These are phyloP conservation scores for Boletus subcaerulescens DNA, from an alignment of 768 basidiomycete genomes.

Conservation along the genomic window DNA sequence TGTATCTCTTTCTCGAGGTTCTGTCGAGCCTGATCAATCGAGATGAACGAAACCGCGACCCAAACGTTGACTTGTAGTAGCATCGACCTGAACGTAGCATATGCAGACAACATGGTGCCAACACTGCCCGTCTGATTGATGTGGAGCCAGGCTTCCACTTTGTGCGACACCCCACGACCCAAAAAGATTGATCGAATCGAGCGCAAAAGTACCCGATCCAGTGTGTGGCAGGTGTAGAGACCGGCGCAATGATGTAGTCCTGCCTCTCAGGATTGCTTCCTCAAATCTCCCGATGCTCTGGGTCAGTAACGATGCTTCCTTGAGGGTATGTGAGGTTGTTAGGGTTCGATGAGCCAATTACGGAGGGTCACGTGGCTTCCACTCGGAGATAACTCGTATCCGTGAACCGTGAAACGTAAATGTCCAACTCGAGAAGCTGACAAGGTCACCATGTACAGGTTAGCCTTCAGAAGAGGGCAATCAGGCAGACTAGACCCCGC, in stretches of 20 bases:
- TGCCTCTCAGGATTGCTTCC: constrained; percentile 69
- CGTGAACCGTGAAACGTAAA: constrained; percentile 62
- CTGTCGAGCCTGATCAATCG: constrained; percentile 57
- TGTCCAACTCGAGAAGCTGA: constrained; percentile 75
- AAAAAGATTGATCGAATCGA: constrained; percentile 50
- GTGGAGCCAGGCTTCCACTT: constrained; percentile 37
- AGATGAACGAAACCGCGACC: constrained; percentile 74
- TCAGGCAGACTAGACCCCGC: constrained; percentile 14
- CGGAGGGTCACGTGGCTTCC: constrained; percentile 62
- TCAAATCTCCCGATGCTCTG: constrained; percentile 46
- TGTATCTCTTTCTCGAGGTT: constrained; percentile 50
- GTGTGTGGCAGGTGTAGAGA: constrained; percentile 36
- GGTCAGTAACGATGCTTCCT: constrained; percentile 49
- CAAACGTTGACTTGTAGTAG: constrained; percentile 47
- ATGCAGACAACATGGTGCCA: constrained; percentile 52
- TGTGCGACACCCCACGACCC: constrained; percentile 50
- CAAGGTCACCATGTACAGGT: not conserved
- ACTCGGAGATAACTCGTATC: constrained; percentile 41
- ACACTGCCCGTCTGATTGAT: constrained; percentile 29
- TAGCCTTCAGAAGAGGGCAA: constrained; percentile 13
- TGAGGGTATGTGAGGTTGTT: constrained; percentile 50
- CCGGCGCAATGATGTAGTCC: constrained; percentile 65
- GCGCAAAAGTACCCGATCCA: constrained; percentile 55
- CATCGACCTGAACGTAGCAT: constrained; percentile 40
- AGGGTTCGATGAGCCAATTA: constrained; percentile 51